Evolutionary conservation across 1,284 basidiomycete species (phyloP), one percentile per base, ranked within the genome.

Genomic region (Cryptococcus deneoformans): DNA sequence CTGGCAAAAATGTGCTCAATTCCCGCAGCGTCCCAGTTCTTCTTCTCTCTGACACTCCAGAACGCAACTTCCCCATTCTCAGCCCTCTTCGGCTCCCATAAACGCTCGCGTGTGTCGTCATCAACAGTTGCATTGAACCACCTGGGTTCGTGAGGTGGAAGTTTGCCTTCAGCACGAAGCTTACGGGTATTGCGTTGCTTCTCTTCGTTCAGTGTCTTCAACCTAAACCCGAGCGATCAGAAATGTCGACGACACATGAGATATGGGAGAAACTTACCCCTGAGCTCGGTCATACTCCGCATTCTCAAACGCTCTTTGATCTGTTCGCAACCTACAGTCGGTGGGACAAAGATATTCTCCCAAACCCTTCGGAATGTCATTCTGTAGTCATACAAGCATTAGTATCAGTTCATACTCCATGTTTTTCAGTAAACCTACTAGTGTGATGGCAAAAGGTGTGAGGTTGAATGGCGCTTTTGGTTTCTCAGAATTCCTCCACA

Each of bases 401-500:
- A 45, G 38, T 12, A 35, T 14, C 50, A 47, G 46, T 34, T 14
- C 7, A 49, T 35, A 40, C 12, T 4, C n/a, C 3, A 34, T 24
- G n/a, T 11, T 47, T 29, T 16, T 12, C 34, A 47, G 1, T 8
- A n/a, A 39, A 64, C 68, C 50, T 53, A 72, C 68, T 46, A 98
- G 81, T 2, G 92, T 92, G 63, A 97, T 85, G 4, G 95, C 93
- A 73, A 89, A 99, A 0, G 93, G 93, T 0, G 94, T 96, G 35
- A 99, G 83, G 77, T 97, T 97, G 82, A 96, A 96, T 0, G 92
- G 93, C 40, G 87, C 86, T 1, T 80, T 71, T 0, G 87, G 86
- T 75, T 95, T 96, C 57, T 86, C 85, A 38, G 90, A 92, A 79
- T 98, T 98, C 60, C 90, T 83, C 95, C 95, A 99, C 3, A 99